phyloP scores from a whole-genome alignment of 257 asterid genomes.

The Scutellaria barbata region DNA sequence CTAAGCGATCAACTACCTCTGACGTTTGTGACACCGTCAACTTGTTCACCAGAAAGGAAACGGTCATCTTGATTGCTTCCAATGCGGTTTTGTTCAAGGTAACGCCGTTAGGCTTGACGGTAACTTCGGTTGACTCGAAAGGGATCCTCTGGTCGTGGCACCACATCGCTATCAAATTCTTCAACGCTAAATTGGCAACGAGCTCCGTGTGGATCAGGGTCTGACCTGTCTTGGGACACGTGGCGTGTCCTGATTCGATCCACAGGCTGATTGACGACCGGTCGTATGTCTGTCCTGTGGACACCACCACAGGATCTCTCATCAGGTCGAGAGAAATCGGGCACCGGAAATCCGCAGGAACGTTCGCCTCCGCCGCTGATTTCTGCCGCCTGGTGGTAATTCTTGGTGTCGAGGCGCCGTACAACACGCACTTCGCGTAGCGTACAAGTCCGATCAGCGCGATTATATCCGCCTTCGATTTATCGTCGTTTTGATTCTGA shows the following conservation, averaged over 20 bases:
- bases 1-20: conserved; percentile 60
- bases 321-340: conserved; percentile 81
- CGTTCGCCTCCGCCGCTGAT: conserved; percentile 51
- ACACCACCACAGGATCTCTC: conserved; percentile 84
- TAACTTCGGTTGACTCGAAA: conserved; percentile 54
- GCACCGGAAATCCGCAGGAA: conserved; percentile 85
- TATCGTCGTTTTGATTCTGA: conserved; percentile 64
- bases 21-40: conserved; percentile 57
- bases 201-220: conserved; percentile 62
- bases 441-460: conserved; percentile 85
- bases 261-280: conserved; percentile 63
- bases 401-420: conserved; percentile 80
- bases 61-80: conserved; percentile 85
- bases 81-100: conserved; percentile 66
- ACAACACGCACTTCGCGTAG: conserved; percentile 83
- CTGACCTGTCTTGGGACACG: conserved; percentile 93
- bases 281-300: conserved; percentile 91
- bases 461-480: conserved; percentile 53
- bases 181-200: conserved; percentile 64
- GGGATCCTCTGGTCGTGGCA: conserved; percentile 83
- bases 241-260: conserved; percentile 85
- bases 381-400: conserved; percentile 50
- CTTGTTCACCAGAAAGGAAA: conserved; percentile 62
- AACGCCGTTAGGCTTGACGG: conserved; percentile 42
- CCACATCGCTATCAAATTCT: conserved; percentile 79